Conservation (phyloP, 1,284 basidiomycete genomes). For the Malassezia slooffiae region DNA sequence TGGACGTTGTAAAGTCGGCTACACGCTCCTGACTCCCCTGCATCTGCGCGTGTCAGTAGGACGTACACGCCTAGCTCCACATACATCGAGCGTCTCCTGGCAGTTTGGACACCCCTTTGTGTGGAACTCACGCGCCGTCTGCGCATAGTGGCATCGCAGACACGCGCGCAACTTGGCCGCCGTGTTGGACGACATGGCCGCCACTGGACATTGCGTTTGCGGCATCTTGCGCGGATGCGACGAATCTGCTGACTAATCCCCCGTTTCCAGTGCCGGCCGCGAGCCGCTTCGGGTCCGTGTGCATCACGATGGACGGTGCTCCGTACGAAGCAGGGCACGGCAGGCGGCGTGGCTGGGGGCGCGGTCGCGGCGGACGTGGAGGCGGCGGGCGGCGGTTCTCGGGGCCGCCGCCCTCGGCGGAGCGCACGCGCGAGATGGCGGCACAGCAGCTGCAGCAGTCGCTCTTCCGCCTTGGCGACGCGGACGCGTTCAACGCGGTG, state of each 20-base stretch:
- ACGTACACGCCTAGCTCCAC: slow-evolving; percentile 22
- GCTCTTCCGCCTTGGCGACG: slow-evolving; percentile 31
- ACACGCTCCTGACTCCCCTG: slow-evolving; percentile 76
- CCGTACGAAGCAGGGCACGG: slow-evolving; percentile 5
- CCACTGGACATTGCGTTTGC: neutral
- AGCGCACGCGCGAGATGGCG: slow-evolving; percentile 18
- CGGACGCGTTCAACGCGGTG: slow-evolving; percentile 26
- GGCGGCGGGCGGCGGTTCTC: slow-evolving; percentile 9
- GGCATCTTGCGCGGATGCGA: too few relatives aligned
- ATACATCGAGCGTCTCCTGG: slow-evolving; percentile 81
- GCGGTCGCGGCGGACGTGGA: neutral
- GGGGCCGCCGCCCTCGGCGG: slow-evolving; percentile 2
- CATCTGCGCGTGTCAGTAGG: slow-evolving; percentile 56
- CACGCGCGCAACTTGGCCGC: slow-evolving; percentile 65
- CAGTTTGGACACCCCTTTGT: slow-evolving; percentile 88
- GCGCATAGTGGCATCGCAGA: slow-evolving; percentile 79
- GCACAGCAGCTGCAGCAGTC: slow-evolving; percentile 19
- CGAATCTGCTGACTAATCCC: neutral
- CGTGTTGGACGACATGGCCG: slow-evolving; percentile 22
- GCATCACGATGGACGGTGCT: neutral
- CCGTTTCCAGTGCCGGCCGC: too few relatives aligned
- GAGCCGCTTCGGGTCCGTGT: too few relatives aligned
- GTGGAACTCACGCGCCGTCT: slow-evolving; percentile 71
- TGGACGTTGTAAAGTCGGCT: slow-evolving; percentile 75
- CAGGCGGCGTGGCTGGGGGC: slow-evolving; percentile 6